Conservation (phyloP, 805 yeast genomes). For the Ascoidea asiatica region DNA sequence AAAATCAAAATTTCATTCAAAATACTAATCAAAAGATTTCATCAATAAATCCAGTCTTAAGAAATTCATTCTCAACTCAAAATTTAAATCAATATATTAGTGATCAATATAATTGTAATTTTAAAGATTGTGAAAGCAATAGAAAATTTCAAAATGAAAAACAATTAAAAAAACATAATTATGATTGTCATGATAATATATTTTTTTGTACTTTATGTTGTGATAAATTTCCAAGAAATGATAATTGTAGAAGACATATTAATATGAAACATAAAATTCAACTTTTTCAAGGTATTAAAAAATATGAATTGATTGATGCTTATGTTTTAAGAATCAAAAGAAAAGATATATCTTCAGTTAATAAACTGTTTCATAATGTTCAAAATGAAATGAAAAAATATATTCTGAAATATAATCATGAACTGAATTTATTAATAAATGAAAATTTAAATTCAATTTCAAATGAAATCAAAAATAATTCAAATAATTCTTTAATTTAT, state of each 20-base stretch:
- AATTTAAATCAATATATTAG: no score
- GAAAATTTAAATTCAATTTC: no score
- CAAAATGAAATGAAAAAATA: neutral
- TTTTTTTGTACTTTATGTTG: neutral
- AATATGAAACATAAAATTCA: neutral
- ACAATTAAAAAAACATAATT: neutral
- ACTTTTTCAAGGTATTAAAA: no score
- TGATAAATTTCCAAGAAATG: neutral
- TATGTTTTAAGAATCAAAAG: neutral
- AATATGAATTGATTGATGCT: neutral
- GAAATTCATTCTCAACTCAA: no score
- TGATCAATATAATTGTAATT: no score
- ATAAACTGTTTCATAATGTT: no score
- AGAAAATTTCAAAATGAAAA: neutral
- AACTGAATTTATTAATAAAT: no score
- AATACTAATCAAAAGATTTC: no score
- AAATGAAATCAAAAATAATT: no score
- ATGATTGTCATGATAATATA: neutral
- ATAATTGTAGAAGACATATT: neutral
- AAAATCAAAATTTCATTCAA: no score
- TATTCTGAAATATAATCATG: neutral
- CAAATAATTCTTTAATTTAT: no score
- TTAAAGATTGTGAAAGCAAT: neutral
- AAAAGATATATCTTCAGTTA: neutral
- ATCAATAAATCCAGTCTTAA: no score